Base-by-base conservation (phyloP, 108 stramenopile species). In the Stephanodiscus triporus region DNA sequence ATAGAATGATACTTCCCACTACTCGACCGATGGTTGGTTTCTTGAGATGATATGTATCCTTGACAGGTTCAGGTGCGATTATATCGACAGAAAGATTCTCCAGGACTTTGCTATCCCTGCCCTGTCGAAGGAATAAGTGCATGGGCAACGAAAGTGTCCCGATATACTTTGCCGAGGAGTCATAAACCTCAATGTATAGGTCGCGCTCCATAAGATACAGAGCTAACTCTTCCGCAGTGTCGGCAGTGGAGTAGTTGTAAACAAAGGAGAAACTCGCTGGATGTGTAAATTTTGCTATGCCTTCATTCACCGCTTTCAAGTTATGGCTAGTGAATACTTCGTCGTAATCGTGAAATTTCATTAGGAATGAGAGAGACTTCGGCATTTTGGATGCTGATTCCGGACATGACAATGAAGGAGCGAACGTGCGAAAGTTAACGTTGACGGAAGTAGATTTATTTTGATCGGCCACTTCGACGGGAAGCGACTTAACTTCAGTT, bases 21-120 rank as follows among this genome's bases (percentile, higher is more conserved):
- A 32, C 42, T 10, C 11, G 40, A 24, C 17, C 40, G 61, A 23
- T 54, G 40, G 24, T 63, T 17, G 56, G 9, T 42, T 42, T 13
- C 7, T 9, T 9, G 40, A 42, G 11, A 42, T 42, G 9, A 42
- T 9, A 42, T 9, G 40, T 9, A 13, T 47, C 17, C 11, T 24
- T 22, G 36, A 29, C 27, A 38, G 26, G 26, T 38, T 14, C 13
- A 4, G 72, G 51, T 6, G n/a, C n/a, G 34, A 75, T 58, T 2
- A 75, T 32, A 23, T 75, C 74, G 32, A 75, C 55, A 34, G 64
- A 57, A 23, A 75, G n/a, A 47, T 75, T 75, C 11, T 75, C 65
- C 66, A 75, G 47, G 5, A 24, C 22, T 67, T 53, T 30, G 24
- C n/a, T 45, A 6, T 26, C 32, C 26, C 45, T 66, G n/a, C 74